Percentiles rank a stretch among this genome's conserved stretches.
phyloP scores from a whole-genome alignment of 2,329 filamentous ascomycete genomes.

The Colletotrichum filicis region DNA sequence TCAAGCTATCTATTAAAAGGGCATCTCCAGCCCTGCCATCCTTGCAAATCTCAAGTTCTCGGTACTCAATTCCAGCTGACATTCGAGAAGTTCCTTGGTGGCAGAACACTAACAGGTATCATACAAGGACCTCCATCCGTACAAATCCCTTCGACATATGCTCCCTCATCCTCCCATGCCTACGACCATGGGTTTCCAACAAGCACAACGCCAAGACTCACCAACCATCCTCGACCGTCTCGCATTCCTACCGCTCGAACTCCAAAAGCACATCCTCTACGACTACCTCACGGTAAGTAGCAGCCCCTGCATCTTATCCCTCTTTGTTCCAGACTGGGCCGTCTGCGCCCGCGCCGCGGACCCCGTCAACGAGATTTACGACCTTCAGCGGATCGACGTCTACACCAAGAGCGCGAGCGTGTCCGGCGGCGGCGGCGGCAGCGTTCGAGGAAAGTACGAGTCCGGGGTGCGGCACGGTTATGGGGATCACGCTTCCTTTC shows the following conservation, averaged over 20 bases:
- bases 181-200: not conserved
- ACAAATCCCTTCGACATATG: too few relatives aligned
- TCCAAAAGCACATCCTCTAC: constrained; percentile 18
- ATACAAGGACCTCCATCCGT: too few relatives aligned
- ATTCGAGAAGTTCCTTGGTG: too few relatives aligned
- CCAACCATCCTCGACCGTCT: constrained; percentile 8
- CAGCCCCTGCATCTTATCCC: constrained; percentile 15
- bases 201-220: too few relatives aligned
- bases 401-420: constrained; percentile 6
- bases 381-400: constrained; percentile 25
- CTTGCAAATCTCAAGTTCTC: not conserved
- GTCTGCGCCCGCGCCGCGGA: constrained; percentile 20
- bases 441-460: not conserved
- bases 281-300: constrained; percentile 7
- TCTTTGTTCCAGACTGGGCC: constrained; percentile 29
- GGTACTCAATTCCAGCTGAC: too few relatives aligned
- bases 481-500: not conserved
- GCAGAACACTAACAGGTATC: too few relatives aligned
- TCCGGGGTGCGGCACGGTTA: not conserved
- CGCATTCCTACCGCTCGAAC: constrained; percentile 19
- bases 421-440: too few relatives aligned
- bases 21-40: not conserved
- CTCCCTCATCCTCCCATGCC: too few relatives aligned
- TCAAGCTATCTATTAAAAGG: not conserved
- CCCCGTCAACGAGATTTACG: constrained; percentile 20